Evolutionary conservation across 2,329 filamentous ascomycete genomes (phyloP).

Genomic region (Fusarium praegraminearum): DNA sequence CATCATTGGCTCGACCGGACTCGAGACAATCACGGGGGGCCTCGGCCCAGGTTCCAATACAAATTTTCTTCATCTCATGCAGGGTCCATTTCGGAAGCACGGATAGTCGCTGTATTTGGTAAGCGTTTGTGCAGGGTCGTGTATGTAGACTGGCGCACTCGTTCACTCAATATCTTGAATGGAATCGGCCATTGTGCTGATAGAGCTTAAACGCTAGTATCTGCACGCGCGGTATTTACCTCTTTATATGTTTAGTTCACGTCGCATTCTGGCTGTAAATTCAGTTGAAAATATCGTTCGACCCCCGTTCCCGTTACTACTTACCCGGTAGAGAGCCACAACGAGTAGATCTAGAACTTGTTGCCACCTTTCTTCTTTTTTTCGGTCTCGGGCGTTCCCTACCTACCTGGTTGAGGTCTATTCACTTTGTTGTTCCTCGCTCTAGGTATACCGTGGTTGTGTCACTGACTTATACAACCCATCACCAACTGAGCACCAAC

Average conservation of each 20-base stretch:
- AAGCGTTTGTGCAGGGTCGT: too few species aligned
- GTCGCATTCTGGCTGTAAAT: too few species aligned
- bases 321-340: not conserved
- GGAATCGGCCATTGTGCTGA: too few species aligned
- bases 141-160: too few species aligned
- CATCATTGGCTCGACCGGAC: too few species aligned
- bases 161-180: too few species aligned
- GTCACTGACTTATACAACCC: slow-evolving; percentile 12
- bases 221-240: slow-evolving; percentile 3
- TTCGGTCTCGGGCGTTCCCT: not conserved
- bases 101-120: too few species aligned
- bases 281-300: not conserved
- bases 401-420: not conserved
- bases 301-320: not conserved
- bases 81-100: too few species aligned
- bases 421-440: not conserved
- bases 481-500: slow-evolving; percentile 7
- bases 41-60: not conserved
- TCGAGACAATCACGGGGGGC: not conserved
- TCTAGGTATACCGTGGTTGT: slow-evolving; percentile 1
- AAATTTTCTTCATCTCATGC: not conserved
- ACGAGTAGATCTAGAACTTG: not conserved
- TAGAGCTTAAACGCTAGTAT: too few species aligned
- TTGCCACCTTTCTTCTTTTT: not conserved
- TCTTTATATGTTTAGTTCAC: not conserved